These are phyloP conservation scores for Rhodomyrtus tomentosa DNA, from an alignment of 345 rosid species.

Conservation along the genomic window DNA sequence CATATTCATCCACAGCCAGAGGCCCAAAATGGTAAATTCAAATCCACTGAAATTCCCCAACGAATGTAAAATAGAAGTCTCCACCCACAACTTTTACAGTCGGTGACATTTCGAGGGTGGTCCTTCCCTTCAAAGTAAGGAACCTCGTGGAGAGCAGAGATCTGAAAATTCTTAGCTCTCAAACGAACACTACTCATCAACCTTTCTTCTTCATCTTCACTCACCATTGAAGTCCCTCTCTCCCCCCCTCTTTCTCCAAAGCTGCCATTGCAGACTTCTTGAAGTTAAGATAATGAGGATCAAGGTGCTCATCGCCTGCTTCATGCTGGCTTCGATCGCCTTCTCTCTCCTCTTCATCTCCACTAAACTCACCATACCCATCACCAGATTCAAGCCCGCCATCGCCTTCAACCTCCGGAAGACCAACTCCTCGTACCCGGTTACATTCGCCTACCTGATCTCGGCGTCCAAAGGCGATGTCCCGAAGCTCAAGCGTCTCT, in stretches of 20 bases:
- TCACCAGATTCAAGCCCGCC: conserved; percentile 24
- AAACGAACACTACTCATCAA: conserved; percentile 5
- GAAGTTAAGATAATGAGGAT: conserved; percentile 25
- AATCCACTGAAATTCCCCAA: too few species aligned
- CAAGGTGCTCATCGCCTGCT: conserved; percentile 39
- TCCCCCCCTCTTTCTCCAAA: not conserved
- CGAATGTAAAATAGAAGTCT: not conserved
- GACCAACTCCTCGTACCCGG: conserved; percentile 36
- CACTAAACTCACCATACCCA: conserved; percentile 23
- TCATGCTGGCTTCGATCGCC: conserved; percentile 40
- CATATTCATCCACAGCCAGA: not conserved
- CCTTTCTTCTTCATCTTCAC: not conserved
- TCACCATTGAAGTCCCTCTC: not conserved
- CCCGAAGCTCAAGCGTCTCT: conserved; percentile 38
- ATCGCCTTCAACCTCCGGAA: conserved; percentile 17
- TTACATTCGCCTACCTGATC: conserved; percentile 65
- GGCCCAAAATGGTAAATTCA: conserved; percentile 3
- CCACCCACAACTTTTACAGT: not conserved
- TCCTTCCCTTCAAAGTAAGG: conserved; percentile 39
- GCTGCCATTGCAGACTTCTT: not conserved
- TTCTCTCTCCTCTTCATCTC: conserved; percentile 42
- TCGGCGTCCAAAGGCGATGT: conserved; percentile 76
- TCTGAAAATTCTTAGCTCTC: not conserved
- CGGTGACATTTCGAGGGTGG: not conserved
- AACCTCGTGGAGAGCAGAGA: conserved; percentile 3